Evolutionary conservation across 768 basidiomycete genomes (phyloP), one percentile per base, ranked within the genome.

Genomic region (Pluteus cervinus): DNA sequence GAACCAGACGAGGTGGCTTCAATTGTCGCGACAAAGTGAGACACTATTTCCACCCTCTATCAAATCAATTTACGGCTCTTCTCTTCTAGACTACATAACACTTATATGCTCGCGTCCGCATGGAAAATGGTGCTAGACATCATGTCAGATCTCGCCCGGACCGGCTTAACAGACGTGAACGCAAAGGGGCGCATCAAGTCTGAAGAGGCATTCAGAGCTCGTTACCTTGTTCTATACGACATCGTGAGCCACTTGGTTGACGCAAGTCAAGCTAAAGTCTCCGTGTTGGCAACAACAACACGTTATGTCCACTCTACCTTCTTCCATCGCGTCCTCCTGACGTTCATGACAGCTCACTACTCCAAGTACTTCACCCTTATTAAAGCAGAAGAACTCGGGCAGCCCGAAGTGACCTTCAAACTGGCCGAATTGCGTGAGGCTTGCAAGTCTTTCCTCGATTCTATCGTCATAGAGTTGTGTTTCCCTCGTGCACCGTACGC

Each of bases 401-500:
- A 76, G 23, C 57, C 66, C 9, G 76, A 76, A 44, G 65, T 78
- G 29, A 61, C 71, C 8, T 89, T 91, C 53, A 79, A 85, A 47
- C 80, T 75, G 75, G 60, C 44, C 5, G 69, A 69, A 35, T 57
- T 86, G 43, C 75, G 76, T 47, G 66, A 67, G 21, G 79, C 80
- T 15, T 76, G 82, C 47, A 69, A 71, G 48, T 90, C 88, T 3
- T 88, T 87, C 60, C 57, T 89, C 33, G 87, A 89, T 56, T 86
- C 85, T 1, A 83, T 89, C 41, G 73, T 91, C 43, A 74, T 90
- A 41, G 88, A 91, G 52, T 59, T 91, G 5, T 85, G 81, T 49
- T 80, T 90, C 45, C 87, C 88, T 4, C 62, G 66, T 32, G 78
- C 79, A 3, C 64, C 68, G 1, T 85, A 84, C 56, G 81, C 85